Percentiles rank a stretch among this genome's conserved stretches.
These are phyloP conservation scores for Colletotrichum caudatum DNA, from an alignment of 2,329 filamentous ascomycete species.

Conservation along the genomic window DNA sequence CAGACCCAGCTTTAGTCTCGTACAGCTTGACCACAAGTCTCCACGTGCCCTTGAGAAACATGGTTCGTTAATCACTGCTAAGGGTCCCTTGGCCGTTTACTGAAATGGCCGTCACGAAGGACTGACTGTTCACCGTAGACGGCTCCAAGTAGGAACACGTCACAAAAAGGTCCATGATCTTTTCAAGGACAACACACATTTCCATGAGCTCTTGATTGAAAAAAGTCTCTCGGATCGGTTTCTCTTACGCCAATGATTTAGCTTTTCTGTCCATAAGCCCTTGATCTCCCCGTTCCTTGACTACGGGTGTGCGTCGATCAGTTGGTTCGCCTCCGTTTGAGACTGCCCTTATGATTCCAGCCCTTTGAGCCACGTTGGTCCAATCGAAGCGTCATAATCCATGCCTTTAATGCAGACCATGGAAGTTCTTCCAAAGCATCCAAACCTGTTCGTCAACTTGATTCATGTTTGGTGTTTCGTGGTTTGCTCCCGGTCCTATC, in stretches of 20 bases:
- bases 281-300: background rate
- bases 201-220: background rate
- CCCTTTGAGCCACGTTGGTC: background rate
- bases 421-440: too few relatives aligned
- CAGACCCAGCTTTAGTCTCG: background rate
- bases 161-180: background rate
- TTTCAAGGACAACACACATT: background rate
- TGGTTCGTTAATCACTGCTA: background rate
- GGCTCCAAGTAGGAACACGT: too few relatives aligned
- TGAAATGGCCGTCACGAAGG: background rate
- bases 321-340: background rate
- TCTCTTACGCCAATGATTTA: too few relatives aligned
- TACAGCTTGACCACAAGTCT: background rate
- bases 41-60: background rate
- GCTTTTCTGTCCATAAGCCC: background rate
- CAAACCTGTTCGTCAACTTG: background rate
- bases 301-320: background rate
- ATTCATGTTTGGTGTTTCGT: slow-evolving; percentile 23
- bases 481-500: slow-evolving; percentile 17
- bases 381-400: background rate
- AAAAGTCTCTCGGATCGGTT: background rate
- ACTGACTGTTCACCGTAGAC: background rate
- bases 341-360: background rate
- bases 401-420: background rate
- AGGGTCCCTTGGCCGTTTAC: too few relatives aligned